A percentile compares a stretch with the other conserved stretches of the same genome.
Evolutionary conservation across 306 rosid genomes (phyloP).

Genomic region (Cicer yamashitae): DNA sequence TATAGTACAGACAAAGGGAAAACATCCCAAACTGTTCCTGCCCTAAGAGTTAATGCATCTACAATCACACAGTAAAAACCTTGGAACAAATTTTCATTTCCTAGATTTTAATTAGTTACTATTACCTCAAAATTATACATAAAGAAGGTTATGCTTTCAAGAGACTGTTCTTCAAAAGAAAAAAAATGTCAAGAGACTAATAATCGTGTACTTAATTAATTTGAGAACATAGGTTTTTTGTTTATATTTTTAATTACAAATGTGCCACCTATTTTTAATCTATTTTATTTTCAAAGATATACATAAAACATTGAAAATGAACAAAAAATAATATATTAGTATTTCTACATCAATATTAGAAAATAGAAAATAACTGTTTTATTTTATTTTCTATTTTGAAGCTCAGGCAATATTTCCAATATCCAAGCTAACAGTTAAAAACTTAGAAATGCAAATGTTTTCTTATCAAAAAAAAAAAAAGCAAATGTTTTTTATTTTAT

Average conservation of each 20-base stretch:
- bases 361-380: no score
- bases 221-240: no score
- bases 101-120: background rate
- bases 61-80: constrained; percentile 8
- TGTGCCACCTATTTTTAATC: background rate
- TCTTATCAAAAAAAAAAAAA: no score
- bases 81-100: background rate
- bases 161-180: no score
- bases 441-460: constrained; percentile 3
- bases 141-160: background rate
- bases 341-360: no score
- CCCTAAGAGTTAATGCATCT: constrained; percentile 39
- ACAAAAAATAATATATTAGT: no score
- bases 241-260: background rate
- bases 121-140: background rate
- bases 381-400: no score
- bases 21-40: constrained; percentile 43
- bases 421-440: constrained; percentile 4
- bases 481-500: constrained; percentile 12
- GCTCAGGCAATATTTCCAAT: background rate
- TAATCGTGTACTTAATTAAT: no score
- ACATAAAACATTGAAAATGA: no score
- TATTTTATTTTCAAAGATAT: no score
- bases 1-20: constrained; percentile 35
- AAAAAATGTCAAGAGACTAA: no score